Evolutionary conservation across 176 grass and related monocot genomes (phyloP).

Genomic region (Themeda triandra): DNA sequence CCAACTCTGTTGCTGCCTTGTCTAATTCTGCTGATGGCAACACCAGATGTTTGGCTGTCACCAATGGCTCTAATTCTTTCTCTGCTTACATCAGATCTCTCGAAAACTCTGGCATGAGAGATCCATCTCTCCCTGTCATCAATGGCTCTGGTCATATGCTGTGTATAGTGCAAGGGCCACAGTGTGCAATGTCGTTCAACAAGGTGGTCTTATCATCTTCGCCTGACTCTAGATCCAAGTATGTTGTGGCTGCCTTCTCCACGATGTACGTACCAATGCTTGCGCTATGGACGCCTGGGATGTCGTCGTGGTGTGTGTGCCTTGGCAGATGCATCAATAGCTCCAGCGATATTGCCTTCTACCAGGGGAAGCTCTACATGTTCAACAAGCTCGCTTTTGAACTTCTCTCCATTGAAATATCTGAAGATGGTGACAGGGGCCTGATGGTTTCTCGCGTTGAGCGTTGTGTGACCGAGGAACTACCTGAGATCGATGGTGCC

Average conservation of each 20-base stretch:
- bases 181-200: not conserved
- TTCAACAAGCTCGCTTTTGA: too few relatives aligned
- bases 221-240: slow-evolving; percentile 20
- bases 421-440: too few relatives aligned
- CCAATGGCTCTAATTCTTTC: too few relatives aligned
- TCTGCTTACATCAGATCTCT: not conserved
- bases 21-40: too few relatives aligned
- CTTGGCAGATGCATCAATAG: slow-evolving; percentile 20
- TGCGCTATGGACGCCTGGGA: slow-evolving; percentile 28
- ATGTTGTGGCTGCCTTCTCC: slow-evolving; percentile 16
- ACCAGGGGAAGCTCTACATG: slow-evolving; percentile 8
- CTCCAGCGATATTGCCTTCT: slow-evolving; percentile 27
- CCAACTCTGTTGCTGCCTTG: too few relatives aligned
- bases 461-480: too few relatives aligned
- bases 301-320: slow-evolving; percentile 32
- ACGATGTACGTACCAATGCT: slow-evolving; percentile 12
- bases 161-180: not conserved
- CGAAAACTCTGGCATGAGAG: not conserved
- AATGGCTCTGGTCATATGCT: not conserved
- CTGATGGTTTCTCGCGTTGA: too few relatives aligned
- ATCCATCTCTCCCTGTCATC: not conserved
- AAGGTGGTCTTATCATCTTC: not conserved
- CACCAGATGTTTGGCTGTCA: too few relatives aligned
- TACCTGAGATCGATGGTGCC: not conserved
- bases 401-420: too few relatives aligned